phyloP scores from a whole-genome alignment of 257 asterid species.

The Lycium barbarum region DNA sequence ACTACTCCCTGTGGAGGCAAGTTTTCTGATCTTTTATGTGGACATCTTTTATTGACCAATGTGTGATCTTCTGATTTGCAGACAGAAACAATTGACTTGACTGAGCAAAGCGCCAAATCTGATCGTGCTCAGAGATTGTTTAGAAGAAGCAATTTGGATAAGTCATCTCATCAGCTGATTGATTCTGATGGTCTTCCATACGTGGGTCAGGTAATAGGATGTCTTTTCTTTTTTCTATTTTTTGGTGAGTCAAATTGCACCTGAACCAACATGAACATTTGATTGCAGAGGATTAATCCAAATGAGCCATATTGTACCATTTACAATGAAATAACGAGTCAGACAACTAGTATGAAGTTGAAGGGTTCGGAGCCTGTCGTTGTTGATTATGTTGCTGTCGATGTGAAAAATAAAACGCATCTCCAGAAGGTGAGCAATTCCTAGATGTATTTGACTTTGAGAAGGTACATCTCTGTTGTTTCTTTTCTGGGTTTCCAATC shows the following conservation, averaged over 20 bases:
- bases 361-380: conserved; percentile 81
- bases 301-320: conserved; percentile 72
- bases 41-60: conserved; percentile 6
- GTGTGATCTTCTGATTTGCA: conserved; percentile 46
- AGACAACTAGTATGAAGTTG: conserved; percentile 47
- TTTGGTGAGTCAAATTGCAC: conserved; percentile 1
- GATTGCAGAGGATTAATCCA: conserved; percentile 74
- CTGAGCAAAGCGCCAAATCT: conserved; percentile 58
- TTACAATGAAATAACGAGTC: conserved; percentile 60
- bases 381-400: conserved; percentile 89
- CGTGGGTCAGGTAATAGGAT: conserved; percentile 84
- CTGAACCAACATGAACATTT: conserved; percentile 14
- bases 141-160: conserved; percentile 75
- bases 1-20: conserved; percentile 1
- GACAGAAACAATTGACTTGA: conserved; percentile 92
- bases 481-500: conserved; percentile 4
- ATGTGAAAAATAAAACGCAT: conserved; percentile 64
- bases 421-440: conserved; percentile 72
- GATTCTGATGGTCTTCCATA: conserved; percentile 96
- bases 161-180: conserved; percentile 60
- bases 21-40: conserved; percentile 22
- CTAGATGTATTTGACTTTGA: conserved; percentile 1
- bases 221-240: not conserved
- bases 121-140: conserved; percentile 61
- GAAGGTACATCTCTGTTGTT: not conserved